These are phyloP conservation scores for Diaporthe capsici DNA, from an alignment of 2,329 filamentous ascomycete species.

Conservation along the genomic window DNA sequence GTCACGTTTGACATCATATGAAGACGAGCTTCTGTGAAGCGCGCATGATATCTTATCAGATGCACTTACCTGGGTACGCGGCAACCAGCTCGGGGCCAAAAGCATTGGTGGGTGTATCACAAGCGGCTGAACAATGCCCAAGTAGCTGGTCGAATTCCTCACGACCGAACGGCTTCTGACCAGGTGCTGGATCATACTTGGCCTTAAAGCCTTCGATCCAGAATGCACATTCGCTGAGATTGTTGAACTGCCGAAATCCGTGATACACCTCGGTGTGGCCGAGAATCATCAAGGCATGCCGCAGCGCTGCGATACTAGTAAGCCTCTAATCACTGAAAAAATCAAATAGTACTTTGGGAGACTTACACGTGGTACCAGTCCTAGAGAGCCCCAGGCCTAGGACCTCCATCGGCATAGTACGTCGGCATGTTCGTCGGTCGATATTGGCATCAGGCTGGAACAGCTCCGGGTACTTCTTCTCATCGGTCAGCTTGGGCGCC, in stretches of 20 bases:
- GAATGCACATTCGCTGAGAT: constrained; percentile 36
- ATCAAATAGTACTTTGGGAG: constrained; percentile 51
- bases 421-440: constrained; percentile 45
- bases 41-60: neutral
- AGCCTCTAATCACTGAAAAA: constrained; percentile 45
- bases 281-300: constrained; percentile 3
- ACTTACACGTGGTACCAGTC: constrained; percentile 48
- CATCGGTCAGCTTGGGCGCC: neutral
- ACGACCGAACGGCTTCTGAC: constrained; percentile 46
- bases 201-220: constrained; percentile 51
- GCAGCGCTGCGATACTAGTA: neutral
- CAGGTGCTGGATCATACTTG: constrained; percentile 41
- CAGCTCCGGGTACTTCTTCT: constrained; percentile 10
- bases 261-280: constrained; percentile 8
- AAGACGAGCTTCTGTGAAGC: neutral
- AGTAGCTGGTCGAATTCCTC: constrained; percentile 50
- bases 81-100: constrained; percentile 61
- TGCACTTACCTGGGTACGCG: constrained; percentile 52
- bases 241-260: constrained; percentile 23
- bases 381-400: constrained; percentile 52
- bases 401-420: constrained; percentile 53
- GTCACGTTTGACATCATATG: too few relatives aligned
- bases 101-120: constrained; percentile 55
- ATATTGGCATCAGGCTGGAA: constrained; percentile 41
- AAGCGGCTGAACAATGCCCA: constrained; percentile 53